phyloP scores from a whole-genome alignment of 805 yeast genomes.

The Metschnikowia hibisci region DNA sequence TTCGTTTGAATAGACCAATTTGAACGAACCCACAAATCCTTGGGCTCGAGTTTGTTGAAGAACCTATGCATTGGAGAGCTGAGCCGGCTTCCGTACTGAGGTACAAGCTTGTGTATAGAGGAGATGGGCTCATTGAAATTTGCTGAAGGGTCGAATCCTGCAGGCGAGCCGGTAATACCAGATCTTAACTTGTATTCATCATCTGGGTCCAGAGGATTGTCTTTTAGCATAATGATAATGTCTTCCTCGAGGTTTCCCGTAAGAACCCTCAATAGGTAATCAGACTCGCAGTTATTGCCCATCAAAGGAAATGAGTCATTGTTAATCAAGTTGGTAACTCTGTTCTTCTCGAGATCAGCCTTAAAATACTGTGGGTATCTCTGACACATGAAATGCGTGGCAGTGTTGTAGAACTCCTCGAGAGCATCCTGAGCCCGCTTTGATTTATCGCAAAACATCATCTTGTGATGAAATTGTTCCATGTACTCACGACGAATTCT shows the following conservation, averaged over 20 bases:
- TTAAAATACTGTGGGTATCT: constrained; percentile 55
- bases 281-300: constrained; percentile 13
- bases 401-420: constrained; percentile 47
- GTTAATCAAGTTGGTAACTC: constrained; percentile 38
- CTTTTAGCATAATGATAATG: constrained; percentile 48
- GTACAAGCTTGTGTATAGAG: constrained; percentile 67
- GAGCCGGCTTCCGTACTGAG: constrained; percentile 55
- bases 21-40: constrained; percentile 55
- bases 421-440: constrained; percentile 31
- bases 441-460: constrained; percentile 21
- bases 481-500: constrained; percentile 34
- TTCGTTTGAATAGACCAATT: constrained; percentile 74
- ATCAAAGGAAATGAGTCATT: constrained; percentile 34
- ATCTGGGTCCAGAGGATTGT: constrained; percentile 31
- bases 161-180: constrained; percentile 60
- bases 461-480: constrained; percentile 24
- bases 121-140: constrained; percentile 54
- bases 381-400: constrained; percentile 35
- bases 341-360: constrained; percentile 19
- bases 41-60: constrained; percentile 51
- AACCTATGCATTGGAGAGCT: constrained; percentile 64
- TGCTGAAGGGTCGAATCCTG: constrained; percentile 64
- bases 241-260: constrained; percentile 58
- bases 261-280: constrained; percentile 21
- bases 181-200: constrained; percentile 60